phyloP scores from a whole-genome alignment of 495 filamentous ascomycete species.

The Pseudomonodictys pantanalensis region DNA sequence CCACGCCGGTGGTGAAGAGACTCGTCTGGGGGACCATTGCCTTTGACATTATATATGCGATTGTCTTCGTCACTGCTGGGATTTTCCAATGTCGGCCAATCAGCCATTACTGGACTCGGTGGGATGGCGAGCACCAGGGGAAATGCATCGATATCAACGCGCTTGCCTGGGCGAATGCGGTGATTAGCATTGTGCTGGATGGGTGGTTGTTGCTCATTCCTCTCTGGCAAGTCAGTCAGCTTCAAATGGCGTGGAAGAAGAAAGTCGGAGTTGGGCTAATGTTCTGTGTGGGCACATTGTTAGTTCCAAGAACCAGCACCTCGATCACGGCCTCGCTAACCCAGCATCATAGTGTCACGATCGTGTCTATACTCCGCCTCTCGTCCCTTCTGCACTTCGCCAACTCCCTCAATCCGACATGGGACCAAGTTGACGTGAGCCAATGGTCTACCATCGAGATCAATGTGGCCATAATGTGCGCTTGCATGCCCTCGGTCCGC shows the following conservation, averaged over 20 bases:
- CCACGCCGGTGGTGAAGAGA: constrained; percentile 35
- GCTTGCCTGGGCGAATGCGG: constrained; percentile 23
- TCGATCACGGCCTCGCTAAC: not conserved
- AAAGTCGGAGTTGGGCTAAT: constrained; percentile 53
- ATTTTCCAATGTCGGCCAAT: constrained; percentile 50
- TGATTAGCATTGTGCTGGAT: constrained; percentile 35
- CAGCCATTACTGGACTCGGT: constrained; percentile 29
- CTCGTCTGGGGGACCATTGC: constrained; percentile 39
- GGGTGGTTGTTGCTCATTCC: constrained; percentile 41
- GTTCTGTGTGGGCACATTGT: constrained; percentile 56
- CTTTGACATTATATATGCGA: constrained; percentile 38
- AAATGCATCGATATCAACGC: constrained; percentile 34
- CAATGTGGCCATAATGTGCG: constrained; percentile 40
- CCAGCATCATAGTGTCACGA: constrained; percentile 36
- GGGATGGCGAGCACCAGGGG: constrained; percentile 29
- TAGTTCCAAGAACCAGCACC: constrained; percentile 18
- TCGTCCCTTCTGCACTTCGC: constrained; percentile 41
- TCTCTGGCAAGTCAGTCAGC: constrained; percentile 46
- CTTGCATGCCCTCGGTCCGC: constrained; percentile 39
- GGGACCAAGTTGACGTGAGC: constrained; percentile 29
- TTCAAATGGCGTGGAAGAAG: constrained; percentile 48
- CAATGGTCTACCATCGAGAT: constrained; percentile 38
- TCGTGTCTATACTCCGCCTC: constrained; percentile 46
- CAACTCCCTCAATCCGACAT: constrained; percentile 36
- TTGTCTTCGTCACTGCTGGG: constrained; percentile 42